Conservation (phyloP, 2,329 filamentous ascomycete genomes). For the Aspergillus tubingensis region DNA sequence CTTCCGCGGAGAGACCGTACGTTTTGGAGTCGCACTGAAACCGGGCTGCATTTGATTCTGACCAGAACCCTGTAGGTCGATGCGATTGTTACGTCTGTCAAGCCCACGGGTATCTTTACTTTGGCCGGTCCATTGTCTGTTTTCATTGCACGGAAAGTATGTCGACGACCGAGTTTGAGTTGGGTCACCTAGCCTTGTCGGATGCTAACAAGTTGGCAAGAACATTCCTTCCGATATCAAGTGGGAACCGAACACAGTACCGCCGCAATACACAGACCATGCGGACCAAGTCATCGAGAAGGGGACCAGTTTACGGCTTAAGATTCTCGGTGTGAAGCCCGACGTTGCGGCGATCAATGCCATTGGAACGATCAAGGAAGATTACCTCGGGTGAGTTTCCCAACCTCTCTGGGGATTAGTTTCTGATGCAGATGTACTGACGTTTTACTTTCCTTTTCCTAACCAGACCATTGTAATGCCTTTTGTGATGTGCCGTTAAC, state of each 20-base stretch:
- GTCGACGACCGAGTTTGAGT: conserved; percentile 34
- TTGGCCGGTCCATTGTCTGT: conserved; percentile 52
- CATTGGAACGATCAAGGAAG: conserved; percentile 93
- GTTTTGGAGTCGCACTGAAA: conserved; percentile 35
- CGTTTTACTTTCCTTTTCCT: not conserved
- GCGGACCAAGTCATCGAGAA: conserved; percentile 92
- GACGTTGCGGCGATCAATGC: conserved; percentile 96
- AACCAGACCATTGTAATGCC: conserved; percentile 34
- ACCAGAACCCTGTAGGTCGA: conserved; percentile 68
- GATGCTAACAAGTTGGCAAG: conserved; percentile 27
- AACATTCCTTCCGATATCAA: conserved; percentile 85
- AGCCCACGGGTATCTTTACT: conserved; percentile 78
- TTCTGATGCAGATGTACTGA: conserved; percentile 15
- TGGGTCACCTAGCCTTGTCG: not conserved
- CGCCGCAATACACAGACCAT: conserved; percentile 95
- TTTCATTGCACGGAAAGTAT: conserved; percentile 68
- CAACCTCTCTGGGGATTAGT: not conserved
- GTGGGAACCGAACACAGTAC: conserved; percentile 92
- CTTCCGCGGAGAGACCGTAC: conserved; percentile 96
- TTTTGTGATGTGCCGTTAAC: conserved; percentile 23
- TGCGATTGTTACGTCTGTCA: conserved; percentile 87
- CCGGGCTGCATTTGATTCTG: conserved; percentile 25
- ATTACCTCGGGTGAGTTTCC: conserved; percentile 49
- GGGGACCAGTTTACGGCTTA: conserved; percentile 88
- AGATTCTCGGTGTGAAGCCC: conserved; percentile 89